Evolutionary conservation across 2,329 filamentous ascomycete species (phyloP).

Genomic region (Aspergillus transmontanensis): DNA sequence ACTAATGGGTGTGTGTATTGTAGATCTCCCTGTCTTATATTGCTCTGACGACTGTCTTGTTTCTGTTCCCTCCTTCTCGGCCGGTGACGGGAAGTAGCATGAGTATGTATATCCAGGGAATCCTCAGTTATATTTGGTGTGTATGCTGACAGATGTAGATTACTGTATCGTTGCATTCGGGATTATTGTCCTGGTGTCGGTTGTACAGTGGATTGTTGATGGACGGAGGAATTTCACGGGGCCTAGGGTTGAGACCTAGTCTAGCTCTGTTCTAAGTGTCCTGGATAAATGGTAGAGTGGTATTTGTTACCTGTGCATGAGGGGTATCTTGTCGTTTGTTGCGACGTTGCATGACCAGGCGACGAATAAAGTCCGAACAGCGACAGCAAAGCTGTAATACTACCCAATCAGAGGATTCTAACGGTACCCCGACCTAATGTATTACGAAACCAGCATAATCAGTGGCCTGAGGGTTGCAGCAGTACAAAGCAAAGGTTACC

Average conservation of each 20-base stretch:
- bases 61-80: conserved; percentile 69
- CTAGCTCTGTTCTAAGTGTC: too few species aligned
- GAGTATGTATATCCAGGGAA: conserved; percentile 50
- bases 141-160: conserved; percentile 21
- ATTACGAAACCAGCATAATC: background rate
- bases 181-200: conserved; percentile 59
- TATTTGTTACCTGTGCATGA: background rate
- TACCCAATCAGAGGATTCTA: background rate
- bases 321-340: background rate
- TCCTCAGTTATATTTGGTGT: background rate
- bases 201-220: conserved; percentile 62
- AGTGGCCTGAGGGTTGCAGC: background rate
- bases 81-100: conserved; percentile 68
- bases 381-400: background rate
- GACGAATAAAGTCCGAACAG: background rate
- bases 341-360: background rate
- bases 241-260: conserved; percentile 38
- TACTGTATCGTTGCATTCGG: conserved; percentile 56
- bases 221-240: conserved; percentile 62
- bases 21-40: conserved; percentile 61
- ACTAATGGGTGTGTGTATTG: conserved; percentile 28
- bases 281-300: too few species aligned
- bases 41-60: conserved; percentile 69
- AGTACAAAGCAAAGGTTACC: background rate
- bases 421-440: too few species aligned